Evolutionary conservation across 352 stramenopile genomes (phyloP).

Genomic region (Pythium pyrilobum): DNA sequence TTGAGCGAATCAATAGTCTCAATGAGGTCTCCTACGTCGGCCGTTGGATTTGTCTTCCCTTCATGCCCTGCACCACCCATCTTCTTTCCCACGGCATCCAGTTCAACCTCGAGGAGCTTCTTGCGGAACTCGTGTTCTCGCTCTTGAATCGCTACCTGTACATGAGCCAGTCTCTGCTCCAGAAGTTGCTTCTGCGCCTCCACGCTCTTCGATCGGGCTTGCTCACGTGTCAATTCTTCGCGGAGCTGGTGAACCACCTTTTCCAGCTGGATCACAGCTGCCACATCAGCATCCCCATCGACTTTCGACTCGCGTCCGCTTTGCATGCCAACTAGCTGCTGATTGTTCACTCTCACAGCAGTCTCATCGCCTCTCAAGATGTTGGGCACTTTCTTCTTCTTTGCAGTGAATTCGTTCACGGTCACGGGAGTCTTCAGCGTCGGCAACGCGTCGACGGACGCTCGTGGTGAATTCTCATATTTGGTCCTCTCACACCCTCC

Average conservation of each 20-base stretch:
- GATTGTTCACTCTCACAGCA: slow-evolving; percentile 6
- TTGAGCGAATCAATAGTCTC: slow-evolving; percentile 71
- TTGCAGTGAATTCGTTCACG: too few species aligned
- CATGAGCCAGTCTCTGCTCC: slow-evolving; percentile 41
- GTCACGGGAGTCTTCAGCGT: neutral
- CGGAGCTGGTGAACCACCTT: slow-evolving; percentile 20
- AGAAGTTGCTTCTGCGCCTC: slow-evolving; percentile 33
- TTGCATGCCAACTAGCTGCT: neutral
- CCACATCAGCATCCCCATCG: neutral
- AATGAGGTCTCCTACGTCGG: slow-evolving; percentile 51
- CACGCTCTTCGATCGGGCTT: slow-evolving; percentile 13
- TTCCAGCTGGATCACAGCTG: neutral
- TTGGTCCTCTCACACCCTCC: too few species aligned
- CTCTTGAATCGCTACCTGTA: slow-evolving; percentile 33
- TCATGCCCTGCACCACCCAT: neutral
- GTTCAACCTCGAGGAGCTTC: slow-evolving; percentile 44
- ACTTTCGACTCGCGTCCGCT: neutral
- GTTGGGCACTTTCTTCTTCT: slow-evolving; percentile 2
- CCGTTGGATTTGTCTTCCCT: slow-evolving; percentile 5
- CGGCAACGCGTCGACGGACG: neutral
- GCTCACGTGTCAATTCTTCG: slow-evolving; percentile 19
- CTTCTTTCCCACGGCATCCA: slow-evolving; percentile 17
- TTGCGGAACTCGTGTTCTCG: slow-evolving; percentile 58
- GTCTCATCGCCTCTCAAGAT: too few species aligned
- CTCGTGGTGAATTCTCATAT: too few species aligned